These are phyloP conservation scores for Hymenoscyphus fructigenus DNA, from an alignment of 2,329 filamentous ascomycete species.

Conservation along the genomic window DNA sequence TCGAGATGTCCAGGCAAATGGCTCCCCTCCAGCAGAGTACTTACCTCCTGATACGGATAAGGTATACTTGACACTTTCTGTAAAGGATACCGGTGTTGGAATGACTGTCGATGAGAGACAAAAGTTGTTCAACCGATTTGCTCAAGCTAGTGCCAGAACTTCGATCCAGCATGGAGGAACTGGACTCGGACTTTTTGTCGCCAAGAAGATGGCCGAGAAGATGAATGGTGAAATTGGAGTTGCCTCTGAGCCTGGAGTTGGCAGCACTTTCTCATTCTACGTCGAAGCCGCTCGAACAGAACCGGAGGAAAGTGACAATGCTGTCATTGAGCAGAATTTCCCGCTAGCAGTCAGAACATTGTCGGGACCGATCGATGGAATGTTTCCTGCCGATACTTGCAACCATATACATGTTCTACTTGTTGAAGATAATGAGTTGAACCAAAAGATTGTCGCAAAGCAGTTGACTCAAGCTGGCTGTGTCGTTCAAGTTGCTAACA, in stretches of 20 bases:
- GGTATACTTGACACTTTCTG: slow-evolving; percentile 69
- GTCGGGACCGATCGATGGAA: slow-evolving; percentile 5
- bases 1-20: slow-evolving; percentile 13
- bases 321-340: slow-evolving; percentile 5
- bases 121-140: slow-evolving; percentile 73
- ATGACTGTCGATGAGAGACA: slow-evolving; percentile 69
- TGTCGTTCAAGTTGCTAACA: slow-evolving; percentile 50
- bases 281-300: slow-evolving; percentile 51
- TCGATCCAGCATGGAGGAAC: slow-evolving; percentile 73
- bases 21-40: slow-evolving; percentile 26
- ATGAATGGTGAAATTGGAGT: slow-evolving; percentile 81
- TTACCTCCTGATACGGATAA: slow-evolving; percentile 39
- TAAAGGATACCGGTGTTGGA: slow-evolving; percentile 74
- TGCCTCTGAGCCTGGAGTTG: slow-evolving; percentile 64
- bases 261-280: slow-evolving; percentile 75
- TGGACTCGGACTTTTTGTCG: slow-evolving; percentile 77
- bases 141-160: slow-evolving; percentile 75
- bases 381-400: slow-evolving; percentile 12
- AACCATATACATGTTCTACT: slow-evolving; percentile 44
- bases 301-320: slow-evolving; percentile 7
- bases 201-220: slow-evolving; percentile 73
- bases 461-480: slow-evolving; percentile 47
- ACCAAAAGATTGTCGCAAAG: slow-evolving; percentile 55
- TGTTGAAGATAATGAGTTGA: slow-evolving; percentile 62
- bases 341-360: slow-evolving; percentile 10